phyloP scores from a whole-genome alignment of 2,329 filamentous ascomycete species.

The Mycosphaerella sp. region DNA sequence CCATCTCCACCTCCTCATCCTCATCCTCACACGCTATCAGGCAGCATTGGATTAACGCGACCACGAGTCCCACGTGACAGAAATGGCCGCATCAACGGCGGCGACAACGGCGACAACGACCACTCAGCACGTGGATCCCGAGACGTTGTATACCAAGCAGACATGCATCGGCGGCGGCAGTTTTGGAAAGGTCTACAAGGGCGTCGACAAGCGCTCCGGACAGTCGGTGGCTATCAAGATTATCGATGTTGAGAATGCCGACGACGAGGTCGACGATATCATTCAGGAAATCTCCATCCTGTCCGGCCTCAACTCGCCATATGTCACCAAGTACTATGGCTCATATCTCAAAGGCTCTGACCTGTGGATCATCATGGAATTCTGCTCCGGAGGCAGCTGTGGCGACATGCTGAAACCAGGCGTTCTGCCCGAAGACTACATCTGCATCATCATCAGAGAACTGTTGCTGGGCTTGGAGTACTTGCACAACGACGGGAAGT shows the following conservation, averaged over 20 bases:
- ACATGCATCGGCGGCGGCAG: slow-evolving; percentile 77
- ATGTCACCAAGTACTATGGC: slow-evolving; percentile 96
- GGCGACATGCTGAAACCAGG: slow-evolving; percentile 94
- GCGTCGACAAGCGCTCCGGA: slow-evolving; percentile 87
- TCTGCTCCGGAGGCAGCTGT: slow-evolving; percentile 93
- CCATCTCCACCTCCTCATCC: background rate
- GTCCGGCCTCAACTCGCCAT: slow-evolving; percentile 89
- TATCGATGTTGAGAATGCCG: slow-evolving; percentile 97
- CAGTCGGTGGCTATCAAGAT: slow-evolving; percentile 96
- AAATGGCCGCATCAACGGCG: no score
- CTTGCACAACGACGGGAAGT: slow-evolving; percentile 87
- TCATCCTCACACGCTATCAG: background rate
- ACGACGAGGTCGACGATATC: slow-evolving; percentile 99
- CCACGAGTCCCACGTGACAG: background rate
- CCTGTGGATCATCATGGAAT: slow-evolving; percentile 99
- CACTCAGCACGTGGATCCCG: slow-evolving; percentile 60
- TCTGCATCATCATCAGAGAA: slow-evolving; percentile 89
- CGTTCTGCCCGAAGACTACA: slow-evolving; percentile 86
- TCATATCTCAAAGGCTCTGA: slow-evolving; percentile 94
- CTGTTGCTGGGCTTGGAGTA: slow-evolving; percentile 86
- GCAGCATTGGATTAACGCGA: slow-evolving; percentile 3
- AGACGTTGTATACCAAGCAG: slow-evolving; percentile 81
- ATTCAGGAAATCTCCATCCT: slow-evolving; percentile 98
- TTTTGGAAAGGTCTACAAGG: slow-evolving; percentile 98
- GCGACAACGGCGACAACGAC: slow-evolving; percentile 1